Conservation (phyloP, 2,329 filamentous ascomycete genomes). For the Piedraia hortae region DNA sequence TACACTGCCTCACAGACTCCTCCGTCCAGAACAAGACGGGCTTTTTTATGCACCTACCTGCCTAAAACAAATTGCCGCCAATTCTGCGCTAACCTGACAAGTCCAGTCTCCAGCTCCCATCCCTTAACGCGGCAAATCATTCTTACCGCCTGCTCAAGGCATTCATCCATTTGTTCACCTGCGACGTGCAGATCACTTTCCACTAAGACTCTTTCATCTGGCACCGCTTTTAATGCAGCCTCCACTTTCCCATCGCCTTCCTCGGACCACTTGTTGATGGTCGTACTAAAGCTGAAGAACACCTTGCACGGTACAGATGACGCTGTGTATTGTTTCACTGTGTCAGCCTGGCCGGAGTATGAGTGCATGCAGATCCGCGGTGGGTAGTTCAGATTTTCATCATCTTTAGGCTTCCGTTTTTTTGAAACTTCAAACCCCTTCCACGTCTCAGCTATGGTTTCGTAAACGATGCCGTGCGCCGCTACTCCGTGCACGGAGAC, state of each 20-base stretch:
- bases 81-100: too few relatives aligned
- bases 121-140: slow-evolving; percentile 50
- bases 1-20: too few relatives aligned
- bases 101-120: too few relatives aligned
- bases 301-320: slow-evolving; percentile 44
- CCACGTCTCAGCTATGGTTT: slow-evolving; percentile 38
- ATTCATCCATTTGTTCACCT: slow-evolving; percentile 50
- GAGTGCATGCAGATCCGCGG: slow-evolving; percentile 83
- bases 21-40: too few relatives aligned
- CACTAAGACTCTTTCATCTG: slow-evolving; percentile 51
- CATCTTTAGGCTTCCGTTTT: slow-evolving; percentile 30
- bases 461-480: slow-evolving; percentile 42
- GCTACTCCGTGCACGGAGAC: slow-evolving; percentile 51
- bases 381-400: slow-evolving; percentile 35
- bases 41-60: too few relatives aligned
- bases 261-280: slow-evolving; percentile 36
- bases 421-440: slow-evolving; percentile 45
- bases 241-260: slow-evolving; percentile 25
- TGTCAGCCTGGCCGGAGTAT: slow-evolving; percentile 52
- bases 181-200: slow-evolving; percentile 80
- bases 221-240: slow-evolving; percentile 42
- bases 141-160: slow-evolving; percentile 48
- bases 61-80: too few relatives aligned
- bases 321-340: slow-evolving; percentile 51
- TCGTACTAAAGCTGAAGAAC: slow-evolving; percentile 68